phyloP scores from a whole-genome alignment of 1,139 yeast species.

The Pichiaceae sp. region DNA sequence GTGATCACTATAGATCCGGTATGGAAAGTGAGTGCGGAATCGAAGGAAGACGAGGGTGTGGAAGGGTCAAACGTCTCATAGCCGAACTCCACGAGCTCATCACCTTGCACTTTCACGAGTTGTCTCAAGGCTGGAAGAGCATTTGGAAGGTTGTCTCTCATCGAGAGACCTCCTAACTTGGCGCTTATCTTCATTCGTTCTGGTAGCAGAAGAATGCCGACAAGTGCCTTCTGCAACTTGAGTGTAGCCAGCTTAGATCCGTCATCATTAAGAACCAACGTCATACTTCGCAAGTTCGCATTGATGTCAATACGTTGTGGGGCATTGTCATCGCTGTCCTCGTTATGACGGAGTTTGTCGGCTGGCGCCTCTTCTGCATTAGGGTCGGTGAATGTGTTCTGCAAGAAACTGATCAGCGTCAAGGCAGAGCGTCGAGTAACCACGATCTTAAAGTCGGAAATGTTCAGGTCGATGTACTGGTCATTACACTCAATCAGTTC shows the following conservation, averaged over 20 bases:
- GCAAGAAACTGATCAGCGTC: constrained; percentile 69
- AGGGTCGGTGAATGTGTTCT: constrained; percentile 84
- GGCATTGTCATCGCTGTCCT: constrained; percentile 42
- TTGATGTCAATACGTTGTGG: constrained; percentile 70
- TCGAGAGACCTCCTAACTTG: constrained; percentile 71
- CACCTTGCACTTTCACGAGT: constrained; percentile 74
- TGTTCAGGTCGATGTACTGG: constrained; percentile 63
- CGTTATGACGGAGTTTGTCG: constrained; percentile 59
- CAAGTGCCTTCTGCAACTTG: constrained; percentile 64
- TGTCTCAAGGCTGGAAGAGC: constrained; percentile 49
- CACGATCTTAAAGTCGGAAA: constrained; percentile 75
- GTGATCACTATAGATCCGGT: constrained; percentile 71
- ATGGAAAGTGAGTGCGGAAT: constrained; percentile 54
- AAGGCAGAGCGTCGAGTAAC: constrained; percentile 72
- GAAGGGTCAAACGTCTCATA: constrained; percentile 74
- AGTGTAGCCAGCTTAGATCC: constrained; percentile 76
- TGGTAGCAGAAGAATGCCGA: constrained; percentile 60
- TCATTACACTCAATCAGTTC: constrained; percentile 66
- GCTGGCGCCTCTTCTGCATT: constrained; percentile 61
- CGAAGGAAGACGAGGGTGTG: constrained; percentile 40
- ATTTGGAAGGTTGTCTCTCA: constrained; percentile 68
- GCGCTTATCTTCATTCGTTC: constrained; percentile 71
- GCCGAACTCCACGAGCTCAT: constrained; percentile 64
- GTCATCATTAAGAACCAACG: constrained; percentile 74
- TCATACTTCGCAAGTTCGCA: constrained; percentile 65